Evolutionary conservation across 768 basidiomycete genomes (phyloP).

Genomic region (Terana coerulea): DNA sequence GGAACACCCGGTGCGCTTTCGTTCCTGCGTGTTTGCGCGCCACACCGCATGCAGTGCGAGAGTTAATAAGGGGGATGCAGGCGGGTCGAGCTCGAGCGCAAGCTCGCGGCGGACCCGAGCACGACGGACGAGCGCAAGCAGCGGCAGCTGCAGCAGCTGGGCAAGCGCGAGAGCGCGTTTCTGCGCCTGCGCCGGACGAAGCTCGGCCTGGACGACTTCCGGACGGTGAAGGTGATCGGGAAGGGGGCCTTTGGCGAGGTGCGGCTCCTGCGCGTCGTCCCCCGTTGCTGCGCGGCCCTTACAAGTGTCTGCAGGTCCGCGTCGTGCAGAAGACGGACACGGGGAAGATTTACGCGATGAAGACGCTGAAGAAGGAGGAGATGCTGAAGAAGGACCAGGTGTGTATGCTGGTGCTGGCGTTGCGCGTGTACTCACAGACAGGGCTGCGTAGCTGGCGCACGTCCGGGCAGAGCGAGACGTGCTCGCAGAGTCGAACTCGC

Average conservation of each 20-base stretch:
- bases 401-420: slow-evolving; percentile 51
- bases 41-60: background rate
- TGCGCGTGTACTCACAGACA: background rate
- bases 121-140: slow-evolving; percentile 84
- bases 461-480: slow-evolving; percentile 98
- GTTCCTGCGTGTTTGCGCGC: background rate
- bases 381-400: slow-evolving; percentile 99
- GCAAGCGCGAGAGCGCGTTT: slow-evolving; percentile 85
- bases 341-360: slow-evolving; percentile 99
- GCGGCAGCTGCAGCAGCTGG: slow-evolving; percentile 77
- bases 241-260: slow-evolving; percentile 99
- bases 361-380: slow-evolving; percentile 93
- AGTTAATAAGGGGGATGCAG: slow-evolving; percentile 44
- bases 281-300: background rate
- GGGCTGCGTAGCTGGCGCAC: slow-evolving; percentile 73
- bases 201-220: slow-evolving; percentile 87
- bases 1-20: slow-evolving; percentile 73
- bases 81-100: slow-evolving; percentile 84
- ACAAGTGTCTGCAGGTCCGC: slow-evolving; percentile 53
- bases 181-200: slow-evolving; percentile 86
- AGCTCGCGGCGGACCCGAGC: slow-evolving; percentile 62
- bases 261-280: slow-evolving; percentile 20
- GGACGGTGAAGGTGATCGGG: slow-evolving; percentile 97
- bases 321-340: slow-evolving; percentile 96
- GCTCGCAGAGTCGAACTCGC: slow-evolving; percentile 90